A percentile compares a stretch with the other conserved stretches of the same genome.
Evolutionary conservation across 2,329 filamentous ascomycete genomes (phyloP).

Genomic region (Cladobotryum protrusum): DNA sequence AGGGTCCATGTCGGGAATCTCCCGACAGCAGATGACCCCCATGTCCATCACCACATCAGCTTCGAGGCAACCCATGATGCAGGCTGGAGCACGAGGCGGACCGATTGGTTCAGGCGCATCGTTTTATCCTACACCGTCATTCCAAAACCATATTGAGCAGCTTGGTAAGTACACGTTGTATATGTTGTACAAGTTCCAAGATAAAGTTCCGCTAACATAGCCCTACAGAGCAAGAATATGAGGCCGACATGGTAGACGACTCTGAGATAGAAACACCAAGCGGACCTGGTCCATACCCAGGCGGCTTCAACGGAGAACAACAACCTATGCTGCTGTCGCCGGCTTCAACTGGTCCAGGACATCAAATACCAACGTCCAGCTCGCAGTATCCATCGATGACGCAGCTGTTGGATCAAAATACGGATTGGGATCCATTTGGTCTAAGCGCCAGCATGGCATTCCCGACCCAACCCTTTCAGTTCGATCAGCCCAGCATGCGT

Average conservation of each 20-base stretch:
- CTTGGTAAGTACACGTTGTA: conserved; percentile 51
- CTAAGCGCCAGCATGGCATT: conserved; percentile 94
- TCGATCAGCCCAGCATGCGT: conserved; percentile 55
- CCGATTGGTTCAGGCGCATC: conserved; percentile 35
- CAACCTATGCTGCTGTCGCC: conserved; percentile 38
- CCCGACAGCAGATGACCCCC: conserved; percentile 27
- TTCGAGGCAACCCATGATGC: conserved; percentile 30
- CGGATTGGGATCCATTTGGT: conserved; percentile 91
- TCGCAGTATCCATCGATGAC: conserved; percentile 57
- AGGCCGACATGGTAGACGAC: conserved; percentile 84
- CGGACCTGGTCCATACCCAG: conserved; percentile 60
- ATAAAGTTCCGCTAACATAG: background rate
- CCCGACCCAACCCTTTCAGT: conserved; percentile 74
- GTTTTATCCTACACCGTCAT: conserved; percentile 75
- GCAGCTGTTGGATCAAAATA: conserved; percentile 65
- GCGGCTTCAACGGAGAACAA: conserved; percentile 44
- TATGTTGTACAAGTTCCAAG: conserved; percentile 24
- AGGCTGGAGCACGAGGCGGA: conserved; percentile 28
- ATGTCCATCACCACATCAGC: conserved; percentile 20
- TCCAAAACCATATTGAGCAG: conserved; percentile 92
- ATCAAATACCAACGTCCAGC: conserved; percentile 23
- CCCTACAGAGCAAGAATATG: conserved; percentile 92
- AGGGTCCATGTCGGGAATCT: conserved; percentile 27
- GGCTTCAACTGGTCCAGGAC: conserved; percentile 33
- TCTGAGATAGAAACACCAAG: conserved; percentile 62